Evolutionary conservation across 2,329 filamentous ascomycete genomes (phyloP).

Genomic region (Parastagonospora avenae): DNA sequence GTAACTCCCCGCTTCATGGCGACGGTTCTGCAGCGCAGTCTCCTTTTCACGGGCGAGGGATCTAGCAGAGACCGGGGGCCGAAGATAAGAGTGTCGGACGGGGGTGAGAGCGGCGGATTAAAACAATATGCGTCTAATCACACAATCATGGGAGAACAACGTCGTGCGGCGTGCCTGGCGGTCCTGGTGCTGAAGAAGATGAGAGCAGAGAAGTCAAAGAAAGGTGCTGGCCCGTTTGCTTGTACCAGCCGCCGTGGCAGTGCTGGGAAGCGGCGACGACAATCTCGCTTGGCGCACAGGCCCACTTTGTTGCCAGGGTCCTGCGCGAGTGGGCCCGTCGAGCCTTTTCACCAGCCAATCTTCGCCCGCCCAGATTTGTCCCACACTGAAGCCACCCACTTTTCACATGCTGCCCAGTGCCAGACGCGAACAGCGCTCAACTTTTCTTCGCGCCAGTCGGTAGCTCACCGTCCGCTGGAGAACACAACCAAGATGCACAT

Average conservation of each 20-base stretch:
- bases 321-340: conserved; percentile 1
- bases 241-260: conserved; percentile 1
- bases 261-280: conserved; percentile 16
- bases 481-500: too few relatives aligned
- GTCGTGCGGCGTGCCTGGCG: too few relatives aligned
- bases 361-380: neutral
- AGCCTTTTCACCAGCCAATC: neutral
- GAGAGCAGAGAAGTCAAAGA: conserved; percentile 13
- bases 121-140: conserved; percentile 8
- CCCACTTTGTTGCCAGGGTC: conserved; percentile 3
- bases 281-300: conserved; percentile 21
- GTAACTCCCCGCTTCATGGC: conserved; percentile 65
- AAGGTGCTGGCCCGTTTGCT: conserved; percentile 7
- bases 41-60: conserved; percentile 29
- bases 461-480: too few relatives aligned
- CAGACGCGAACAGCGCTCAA: neutral
- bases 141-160: conserved; percentile 12
- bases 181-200: conserved; percentile 11
- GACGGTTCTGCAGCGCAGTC: conserved; percentile 21
- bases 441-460: neutral
- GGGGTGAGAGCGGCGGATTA: conserved; percentile 9
- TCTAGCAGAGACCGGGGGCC: neutral
- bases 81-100: neutral
- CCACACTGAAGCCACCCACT: neutral
- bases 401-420: conserved; percentile 12